Base-by-base conservation (phyloP, 441 rosid genomes). In the Pelargonium australe region DNA sequence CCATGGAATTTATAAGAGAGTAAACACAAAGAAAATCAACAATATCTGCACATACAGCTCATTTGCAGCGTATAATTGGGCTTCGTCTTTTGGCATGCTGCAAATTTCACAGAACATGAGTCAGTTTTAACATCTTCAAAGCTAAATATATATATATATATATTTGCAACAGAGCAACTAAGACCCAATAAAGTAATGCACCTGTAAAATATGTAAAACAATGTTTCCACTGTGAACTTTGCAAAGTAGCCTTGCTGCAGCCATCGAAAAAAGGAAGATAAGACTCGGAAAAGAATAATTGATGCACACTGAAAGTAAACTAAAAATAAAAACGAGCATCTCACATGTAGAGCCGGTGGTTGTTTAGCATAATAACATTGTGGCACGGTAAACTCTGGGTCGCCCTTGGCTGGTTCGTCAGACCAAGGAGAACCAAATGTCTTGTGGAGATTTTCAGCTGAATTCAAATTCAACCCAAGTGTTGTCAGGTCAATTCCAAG, bases 21-120 rank as follows among this genome's bases (percentile, higher is more conserved):
- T 68, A 55, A 4, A 51, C n/a, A 12, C 47, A 53, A 19, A 43
- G 55, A 9, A n/a, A 8, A 16, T 0, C 23, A 66, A 12, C 37
- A 60, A 58, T 66, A 28, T 0, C 63, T 77, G 17, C 72, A 64
- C 97, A 74, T 88, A 91, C 98, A 96, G 98, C 88, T 91, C 98
- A 71, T 88, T 85, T 51, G 99, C 96, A 25, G 99, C 97, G 70
- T 79, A 77, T 70, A 96, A 72, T 68, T 96, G 99, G 49, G 95
- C 96, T 75, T 91, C 98, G 13, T 95, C 99, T 84, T 85, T 91
- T 14, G 99, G 97, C 97, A 95, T 89, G 87, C 97, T 95, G 89
- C 86, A 74, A 37, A 45, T 69, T 53, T 73, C 66, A 64, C 37
- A 25, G 64, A 40, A 34, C 34, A 53, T 43, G 60, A 60, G 60